phyloP scores from a whole-genome alignment of 768 basidiomycete species.

The Sporobolomyces phaffii region DNA sequence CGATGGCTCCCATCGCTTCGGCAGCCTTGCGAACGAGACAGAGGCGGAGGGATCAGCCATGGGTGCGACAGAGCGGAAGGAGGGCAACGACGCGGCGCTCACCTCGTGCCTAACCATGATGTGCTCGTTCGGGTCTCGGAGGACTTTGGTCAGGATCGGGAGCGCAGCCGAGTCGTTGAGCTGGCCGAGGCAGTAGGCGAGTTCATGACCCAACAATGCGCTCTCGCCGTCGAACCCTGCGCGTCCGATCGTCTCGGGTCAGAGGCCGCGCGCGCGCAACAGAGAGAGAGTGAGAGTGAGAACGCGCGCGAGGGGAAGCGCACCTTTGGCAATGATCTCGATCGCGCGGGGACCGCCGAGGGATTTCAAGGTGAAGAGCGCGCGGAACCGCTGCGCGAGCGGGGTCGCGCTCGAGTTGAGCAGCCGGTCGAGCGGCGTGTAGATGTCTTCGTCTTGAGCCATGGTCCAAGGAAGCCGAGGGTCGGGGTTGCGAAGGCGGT shows the following conservation, averaged over 20 bases:
- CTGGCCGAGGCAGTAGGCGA: conserved; percentile 95
- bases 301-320: conserved; percentile 21
- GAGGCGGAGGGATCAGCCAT: too few relatives aligned
- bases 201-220: conserved; percentile 88
- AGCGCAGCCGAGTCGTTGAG: conserved; percentile 68
- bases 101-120: conserved; percentile 99
- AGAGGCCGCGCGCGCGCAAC: conserved; percentile 4
- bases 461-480: background rate
- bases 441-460: conserved; percentile 50
- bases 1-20: conserved; percentile 97
- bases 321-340: conserved; percentile 76
- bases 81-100: conserved; percentile 31
- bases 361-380: conserved; percentile 84
- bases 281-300: background rate
- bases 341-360: conserved; percentile 61
- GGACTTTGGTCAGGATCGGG: conserved; percentile 68
- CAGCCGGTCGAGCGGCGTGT: conserved; percentile 65
- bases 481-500: background rate
- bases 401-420: conserved; percentile 72
- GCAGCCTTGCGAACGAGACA: conserved; percentile 87
- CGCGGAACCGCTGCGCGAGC: conserved; percentile 79
- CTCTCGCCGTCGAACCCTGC: conserved; percentile 79
- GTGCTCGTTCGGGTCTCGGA: conserved; percentile 65
- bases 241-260: background rate
- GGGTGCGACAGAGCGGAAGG: background rate